Evolutionary conservation across 208 protist genomes (phyloP).

Genomic region (Crithidia acanthocephali): DNA sequence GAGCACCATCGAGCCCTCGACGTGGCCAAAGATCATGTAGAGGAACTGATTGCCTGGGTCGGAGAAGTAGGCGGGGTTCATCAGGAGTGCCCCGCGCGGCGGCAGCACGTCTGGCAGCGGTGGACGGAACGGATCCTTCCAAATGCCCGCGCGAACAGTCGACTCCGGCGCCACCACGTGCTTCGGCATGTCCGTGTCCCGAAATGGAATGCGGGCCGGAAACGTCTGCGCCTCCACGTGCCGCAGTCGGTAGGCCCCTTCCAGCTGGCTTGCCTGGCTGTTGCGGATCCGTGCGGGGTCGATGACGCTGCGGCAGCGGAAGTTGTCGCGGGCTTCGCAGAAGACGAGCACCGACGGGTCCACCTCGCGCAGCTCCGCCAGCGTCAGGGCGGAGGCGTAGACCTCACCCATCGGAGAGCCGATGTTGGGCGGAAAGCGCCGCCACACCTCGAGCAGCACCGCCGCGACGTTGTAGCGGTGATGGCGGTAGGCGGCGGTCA

Average conservation of each 20-base stretch:
- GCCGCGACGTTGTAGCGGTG: constrained; percentile 34
- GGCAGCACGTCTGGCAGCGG: constrained; percentile 37
- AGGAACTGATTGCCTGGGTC: constrained; percentile 31
- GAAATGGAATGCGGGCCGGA: constrained; percentile 9
- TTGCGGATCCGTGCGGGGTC: constrained; percentile 30
- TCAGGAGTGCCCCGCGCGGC: constrained; percentile 38
- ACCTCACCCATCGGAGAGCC: constrained; percentile 52
- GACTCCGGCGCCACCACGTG: constrained; percentile 20
- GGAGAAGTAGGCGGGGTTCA: constrained; percentile 68
- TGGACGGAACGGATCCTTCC: constrained; percentile 52
- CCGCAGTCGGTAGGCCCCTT: constrained; percentile 23
- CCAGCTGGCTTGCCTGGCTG: constrained; percentile 35
- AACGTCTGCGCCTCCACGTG: constrained; percentile 9
- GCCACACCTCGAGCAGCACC: constrained; percentile 33
- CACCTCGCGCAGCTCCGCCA: constrained; percentile 38
- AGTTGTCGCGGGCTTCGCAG: constrained; percentile 32
- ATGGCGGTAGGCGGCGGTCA: constrained; percentile 64
- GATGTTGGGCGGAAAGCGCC: neutral
- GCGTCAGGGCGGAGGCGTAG: constrained; percentile 41
- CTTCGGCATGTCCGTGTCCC: constrained; percentile 14
- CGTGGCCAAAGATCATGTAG: constrained; percentile 40
- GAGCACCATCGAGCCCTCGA: constrained; percentile 19
- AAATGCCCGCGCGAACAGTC: constrained; percentile 24
- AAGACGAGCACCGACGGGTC: constrained; percentile 46
- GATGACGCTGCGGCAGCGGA: constrained; percentile 33